Conservation (phyloP, 805 yeast genomes). For the Jamesozyma rosinii region DNA sequence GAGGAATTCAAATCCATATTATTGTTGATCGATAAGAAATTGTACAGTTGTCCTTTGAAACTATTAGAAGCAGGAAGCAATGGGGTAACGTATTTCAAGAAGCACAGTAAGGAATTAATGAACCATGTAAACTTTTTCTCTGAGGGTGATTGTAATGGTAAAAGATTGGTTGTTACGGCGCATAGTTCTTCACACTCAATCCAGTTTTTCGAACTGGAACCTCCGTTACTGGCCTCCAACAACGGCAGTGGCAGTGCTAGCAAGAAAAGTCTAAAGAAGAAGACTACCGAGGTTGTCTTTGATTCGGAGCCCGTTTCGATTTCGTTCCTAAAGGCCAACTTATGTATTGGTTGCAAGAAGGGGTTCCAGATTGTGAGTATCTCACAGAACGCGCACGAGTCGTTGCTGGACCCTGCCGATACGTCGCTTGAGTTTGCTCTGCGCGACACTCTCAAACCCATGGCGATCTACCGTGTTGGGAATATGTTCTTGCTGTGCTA, state of each 20-base stretch:
- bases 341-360: constrained; percentile 91
- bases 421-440: constrained; percentile 87
- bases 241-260: constrained; percentile 19
- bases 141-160: constrained; percentile 86
- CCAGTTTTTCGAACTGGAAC: constrained; percentile 69
- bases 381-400: constrained; percentile 75
- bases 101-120: constrained; percentile 68
- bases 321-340: constrained; percentile 75
- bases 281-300: constrained; percentile 67
- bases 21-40: constrained; percentile 70
- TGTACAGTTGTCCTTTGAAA: constrained; percentile 73
- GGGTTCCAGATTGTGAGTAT: constrained; percentile 93
- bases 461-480: constrained; percentile 84
- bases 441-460: constrained; percentile 68
- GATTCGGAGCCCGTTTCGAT: constrained; percentile 86
- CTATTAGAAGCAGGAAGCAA: constrained; percentile 36
- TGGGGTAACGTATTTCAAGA: constrained; percentile 38
- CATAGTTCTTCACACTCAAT: constrained; percentile 72
- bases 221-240: constrained; percentile 41
- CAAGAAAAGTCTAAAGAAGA: constrained; percentile 62
- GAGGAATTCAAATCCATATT: constrained; percentile 83
- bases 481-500: constrained; percentile 82
- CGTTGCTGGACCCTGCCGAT: constrained; percentile 94
- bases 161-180: constrained; percentile 82
- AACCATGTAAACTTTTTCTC: constrained; percentile 86